These are phyloP conservation scores for Alternaria sp. DNA, from an alignment of 2,329 filamentous ascomycete species.

Conservation along the genomic window DNA sequence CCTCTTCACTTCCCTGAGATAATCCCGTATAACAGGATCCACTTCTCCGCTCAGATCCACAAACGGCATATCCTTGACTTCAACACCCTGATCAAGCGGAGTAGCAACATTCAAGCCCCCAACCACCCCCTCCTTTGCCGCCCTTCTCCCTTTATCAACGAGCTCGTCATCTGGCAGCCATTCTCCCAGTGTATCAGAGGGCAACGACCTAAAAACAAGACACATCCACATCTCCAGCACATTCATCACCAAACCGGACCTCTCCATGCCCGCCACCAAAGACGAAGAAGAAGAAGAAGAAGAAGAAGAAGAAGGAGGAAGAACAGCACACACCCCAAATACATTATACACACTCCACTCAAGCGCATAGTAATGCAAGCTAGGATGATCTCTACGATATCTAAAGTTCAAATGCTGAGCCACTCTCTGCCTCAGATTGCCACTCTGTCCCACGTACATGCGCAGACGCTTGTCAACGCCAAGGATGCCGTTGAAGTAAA, in stretches of 20 bases:
- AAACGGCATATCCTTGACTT: slow-evolving; percentile 23
- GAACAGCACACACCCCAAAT: slow-evolving; percentile 19
- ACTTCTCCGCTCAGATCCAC: slow-evolving; percentile 32
- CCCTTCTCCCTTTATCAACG: not conserved
- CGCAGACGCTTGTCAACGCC: slow-evolving; percentile 36
- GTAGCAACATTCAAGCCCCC: slow-evolving; percentile 42
- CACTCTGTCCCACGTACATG: slow-evolving; percentile 45
- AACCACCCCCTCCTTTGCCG: slow-evolving; percentile 28
- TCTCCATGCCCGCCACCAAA: slow-evolving; percentile 36
- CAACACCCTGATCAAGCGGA: slow-evolving; percentile 42
- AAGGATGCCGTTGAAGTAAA: slow-evolving; percentile 39
- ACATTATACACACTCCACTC: slow-evolving; percentile 40
- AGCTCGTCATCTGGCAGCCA: slow-evolving; percentile 31
- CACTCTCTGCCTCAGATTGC: slow-evolving; percentile 33
- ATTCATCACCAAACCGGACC: slow-evolving; percentile 39
- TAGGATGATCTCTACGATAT: slow-evolving; percentile 45
- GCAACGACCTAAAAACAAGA: slow-evolving; percentile 42
- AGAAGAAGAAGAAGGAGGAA: not conserved
- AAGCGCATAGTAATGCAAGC: slow-evolving; percentile 46
- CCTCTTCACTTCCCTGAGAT: slow-evolving; percentile 14
- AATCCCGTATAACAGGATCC: slow-evolving; percentile 36
- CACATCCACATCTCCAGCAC: slow-evolving; percentile 49
- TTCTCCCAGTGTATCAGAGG: slow-evolving; percentile 21
- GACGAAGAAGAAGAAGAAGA: too few relatives aligned
- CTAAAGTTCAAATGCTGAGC: slow-evolving; percentile 47